Conservation (phyloP, 208 protist species). For the Trypanosoma brucei region DNA sequence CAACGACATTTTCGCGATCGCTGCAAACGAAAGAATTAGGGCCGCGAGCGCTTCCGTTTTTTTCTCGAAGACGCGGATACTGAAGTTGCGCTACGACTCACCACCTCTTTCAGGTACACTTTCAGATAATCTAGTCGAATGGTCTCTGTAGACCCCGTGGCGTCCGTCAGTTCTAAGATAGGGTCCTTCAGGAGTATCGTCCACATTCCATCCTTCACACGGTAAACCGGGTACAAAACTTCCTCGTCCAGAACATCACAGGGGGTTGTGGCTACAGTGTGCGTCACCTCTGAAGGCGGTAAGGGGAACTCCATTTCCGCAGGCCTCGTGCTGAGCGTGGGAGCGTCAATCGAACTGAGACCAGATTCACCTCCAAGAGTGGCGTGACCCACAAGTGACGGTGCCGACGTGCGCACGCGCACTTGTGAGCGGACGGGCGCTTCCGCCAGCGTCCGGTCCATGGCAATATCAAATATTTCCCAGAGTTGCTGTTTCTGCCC, state of each 20-base stretch:
- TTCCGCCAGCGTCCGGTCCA: constrained; percentile 60
- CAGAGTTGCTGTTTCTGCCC: constrained; percentile 71
- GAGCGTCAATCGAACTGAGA: neutral
- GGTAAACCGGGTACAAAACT: constrained; percentile 71
- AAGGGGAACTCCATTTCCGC: constrained; percentile 4
- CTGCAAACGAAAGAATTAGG: neutral
- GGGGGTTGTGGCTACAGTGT: neutral
- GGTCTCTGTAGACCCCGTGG: constrained; percentile 46
- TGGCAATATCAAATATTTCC: constrained; percentile 70
- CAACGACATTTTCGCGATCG: neutral
- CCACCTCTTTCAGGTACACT: constrained; percentile 38
- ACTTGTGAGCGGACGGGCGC: constrained; percentile 53
- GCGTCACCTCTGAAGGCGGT: constrained; percentile 1
- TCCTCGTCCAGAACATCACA: constrained; percentile 29
- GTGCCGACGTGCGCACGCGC: constrained; percentile 38
- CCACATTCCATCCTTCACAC: constrained; percentile 66
- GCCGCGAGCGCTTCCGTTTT: constrained; percentile 14
- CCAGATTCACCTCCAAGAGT: neutral
- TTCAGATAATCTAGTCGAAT: constrained; percentile 78
- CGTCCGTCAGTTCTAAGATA: constrained; percentile 56
- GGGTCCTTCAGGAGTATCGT: constrained; percentile 82
- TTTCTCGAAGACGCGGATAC: neutral
- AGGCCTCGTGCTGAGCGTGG: neutral
- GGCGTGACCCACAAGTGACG: neutral
- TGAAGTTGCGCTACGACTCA: neutral